Evolutionary conservation across 768 basidiomycete genomes (phyloP), one percentile per base, ranked within the genome.

Genomic region (Mycena pura): DNA sequence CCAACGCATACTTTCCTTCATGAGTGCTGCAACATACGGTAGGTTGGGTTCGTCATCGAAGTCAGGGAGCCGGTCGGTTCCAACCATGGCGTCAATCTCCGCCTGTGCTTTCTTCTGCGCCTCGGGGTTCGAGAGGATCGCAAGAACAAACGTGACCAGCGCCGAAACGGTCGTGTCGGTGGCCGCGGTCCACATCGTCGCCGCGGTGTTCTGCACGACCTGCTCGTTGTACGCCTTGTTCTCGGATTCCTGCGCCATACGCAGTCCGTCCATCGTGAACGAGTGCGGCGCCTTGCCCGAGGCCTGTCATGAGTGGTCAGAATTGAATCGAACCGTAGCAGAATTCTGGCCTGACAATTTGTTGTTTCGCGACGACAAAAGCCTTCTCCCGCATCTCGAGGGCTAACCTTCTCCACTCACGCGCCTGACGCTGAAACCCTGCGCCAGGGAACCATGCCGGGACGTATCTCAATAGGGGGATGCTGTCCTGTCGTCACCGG

Each of bases 381-480:
- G 82, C 82, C 11, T 72, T 66, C 32, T 80, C 74, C 15, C 76
- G 68, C 75, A 80, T 78, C 17, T 76, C 70, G 6, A 72, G 57
- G 22, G 75, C 70, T 13, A 76, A 66, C 22, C 60, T 68, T 27
- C 72, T 72, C 66, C 78, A 76, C 32, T 68, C 49, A 25, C 70
- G 68, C 1, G 82, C 81, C 43, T 69, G 73, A 39, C 69, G 73
- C 60, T 82, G 75, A 67, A 82, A 84, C 25, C 76, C 77, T 6
- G 79, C 77, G 0, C 83, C 83, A 28, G 82, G 82, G 15, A 82
- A 41, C 81, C 82, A 84, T 3, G 40, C 47, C 0, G 57, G 55
- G 17, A 58, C 57, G 38, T 58, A 63, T 63, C 76, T 76, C 19
- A 81, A 70, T 7, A 69, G 36, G 0, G 79, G 78, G 1, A 82